Evolutionary conservation across 345 rosid genomes (phyloP).

Genomic region (Mercurialis annua): DNA sequence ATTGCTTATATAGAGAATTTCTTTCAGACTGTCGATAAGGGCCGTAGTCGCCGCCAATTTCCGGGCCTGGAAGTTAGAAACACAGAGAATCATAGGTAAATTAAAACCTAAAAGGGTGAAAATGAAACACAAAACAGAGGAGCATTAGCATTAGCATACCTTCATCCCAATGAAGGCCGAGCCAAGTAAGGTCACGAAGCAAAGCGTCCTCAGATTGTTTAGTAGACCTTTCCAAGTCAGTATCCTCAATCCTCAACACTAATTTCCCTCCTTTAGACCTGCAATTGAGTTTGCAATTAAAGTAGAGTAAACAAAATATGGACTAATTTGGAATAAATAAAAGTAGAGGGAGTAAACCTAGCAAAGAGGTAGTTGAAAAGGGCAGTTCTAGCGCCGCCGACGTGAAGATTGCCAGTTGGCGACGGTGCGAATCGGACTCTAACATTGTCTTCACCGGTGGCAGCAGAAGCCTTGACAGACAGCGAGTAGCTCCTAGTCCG

Average conservation of each 20-base stretch:
- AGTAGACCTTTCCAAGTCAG: conserved; percentile 91
- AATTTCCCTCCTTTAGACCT: conserved; percentile 93
- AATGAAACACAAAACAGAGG: neutral
- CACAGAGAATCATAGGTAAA: neutral
- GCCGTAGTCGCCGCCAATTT: conserved; percentile 74
- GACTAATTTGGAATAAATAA: neutral
- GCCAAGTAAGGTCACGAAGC: conserved; percentile 86
- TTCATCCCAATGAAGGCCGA: conserved; percentile 95
- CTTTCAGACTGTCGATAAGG: conserved; percentile 93
- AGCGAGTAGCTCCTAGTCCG: conserved; percentile 27
- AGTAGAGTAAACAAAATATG: neutral
- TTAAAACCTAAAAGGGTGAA: neutral
- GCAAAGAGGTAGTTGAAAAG: conserved; percentile 93
- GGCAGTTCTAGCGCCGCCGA: conserved; percentile 97
- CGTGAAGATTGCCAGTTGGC: conserved; percentile 94
- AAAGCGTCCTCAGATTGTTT: conserved; percentile 89
- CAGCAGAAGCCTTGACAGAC: conserved; percentile 25
- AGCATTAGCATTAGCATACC: conserved; percentile 29
- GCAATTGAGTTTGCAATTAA: neutral
- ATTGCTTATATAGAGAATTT: conserved; percentile 68
- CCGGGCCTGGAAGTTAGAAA: conserved; percentile 56
- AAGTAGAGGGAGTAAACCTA: conserved; percentile 37
- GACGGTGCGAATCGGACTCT: conserved; percentile 98
- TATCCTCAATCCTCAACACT: conserved; percentile 87
- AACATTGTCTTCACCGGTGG: conserved; percentile 32